These are phyloP conservation scores for Syzygium aqueum DNA, from an alignment of 345 rosid species.

Conservation along the genomic window DNA sequence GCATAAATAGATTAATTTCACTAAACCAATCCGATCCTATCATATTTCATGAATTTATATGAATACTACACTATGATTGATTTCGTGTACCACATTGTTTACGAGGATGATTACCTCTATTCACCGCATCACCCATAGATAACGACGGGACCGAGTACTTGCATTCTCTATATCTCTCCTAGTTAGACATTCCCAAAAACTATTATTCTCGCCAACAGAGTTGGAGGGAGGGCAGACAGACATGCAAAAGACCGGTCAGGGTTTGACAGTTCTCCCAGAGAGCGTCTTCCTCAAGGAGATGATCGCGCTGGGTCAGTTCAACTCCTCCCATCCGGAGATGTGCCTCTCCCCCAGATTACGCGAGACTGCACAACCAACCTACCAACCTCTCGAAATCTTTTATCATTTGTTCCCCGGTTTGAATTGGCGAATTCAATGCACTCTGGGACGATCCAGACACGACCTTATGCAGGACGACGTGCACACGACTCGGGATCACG, in stretches of 20 bases:
- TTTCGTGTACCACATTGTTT: fast-evolving
- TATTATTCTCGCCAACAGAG: background rate
- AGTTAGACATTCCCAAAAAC: background rate
- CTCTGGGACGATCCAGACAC: background rate
- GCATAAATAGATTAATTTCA: background rate
- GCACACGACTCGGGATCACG: background rate
- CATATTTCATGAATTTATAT: background rate
- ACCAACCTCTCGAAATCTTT: background rate
- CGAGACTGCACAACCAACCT: background rate
- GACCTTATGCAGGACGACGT: constrained; percentile 1
- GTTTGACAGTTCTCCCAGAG: background rate
- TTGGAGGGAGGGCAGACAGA: background rate
- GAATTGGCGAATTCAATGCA: background rate
- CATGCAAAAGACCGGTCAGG: background rate
- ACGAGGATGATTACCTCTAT: background rate
- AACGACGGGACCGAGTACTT: background rate
- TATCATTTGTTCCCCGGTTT: background rate
- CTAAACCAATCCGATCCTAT: background rate
- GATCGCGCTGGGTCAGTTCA: background rate
- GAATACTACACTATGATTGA: background rate
- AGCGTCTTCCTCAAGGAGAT: background rate
- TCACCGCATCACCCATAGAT: background rate
- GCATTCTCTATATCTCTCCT: background rate
- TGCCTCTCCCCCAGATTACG: background rate
- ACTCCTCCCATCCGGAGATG: background rate